A percentile compares a stretch with the other conserved stretches of the same genome.
These are phyloP conservation scores for Magnusiomyces tetraspermus DNA, from an alignment of 1,139 yeast genomes.

Conservation along the genomic window DNA sequence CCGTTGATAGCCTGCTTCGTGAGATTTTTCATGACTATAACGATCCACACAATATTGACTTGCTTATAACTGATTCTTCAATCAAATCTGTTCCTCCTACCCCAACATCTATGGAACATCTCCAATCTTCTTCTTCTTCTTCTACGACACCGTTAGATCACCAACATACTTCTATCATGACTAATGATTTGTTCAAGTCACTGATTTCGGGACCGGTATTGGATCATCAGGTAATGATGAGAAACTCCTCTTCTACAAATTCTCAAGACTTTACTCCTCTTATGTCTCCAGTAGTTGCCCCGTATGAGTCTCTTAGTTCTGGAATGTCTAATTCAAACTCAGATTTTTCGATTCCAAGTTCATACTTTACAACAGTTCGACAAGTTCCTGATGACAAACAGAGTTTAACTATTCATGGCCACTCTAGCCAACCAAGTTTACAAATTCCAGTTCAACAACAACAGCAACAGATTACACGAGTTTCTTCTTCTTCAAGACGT, in stretches of 20 bases:
- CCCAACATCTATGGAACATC: constrained; percentile 1
- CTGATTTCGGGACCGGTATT: constrained; percentile 12
- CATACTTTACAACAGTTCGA: constrained; percentile 42
- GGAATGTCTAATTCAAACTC: constrained; percentile 17
- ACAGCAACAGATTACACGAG: constrained; percentile 10
- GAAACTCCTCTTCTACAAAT: not conserved
- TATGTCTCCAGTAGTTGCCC: constrained; percentile 66
- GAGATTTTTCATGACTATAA: constrained; percentile 10
- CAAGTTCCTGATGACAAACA: constrained; percentile 47
- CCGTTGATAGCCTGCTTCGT: constrained; percentile 1
- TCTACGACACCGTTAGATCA: constrained; percentile 22
- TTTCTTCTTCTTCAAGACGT: not conserved
- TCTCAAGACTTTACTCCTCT: constrained; percentile 51
- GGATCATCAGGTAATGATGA: not conserved
- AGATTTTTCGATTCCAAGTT: constrained; percentile 28
- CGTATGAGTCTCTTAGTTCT: constrained; percentile 38
- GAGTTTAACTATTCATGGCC: too few species aligned
- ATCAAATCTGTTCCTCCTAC: constrained; percentile 4
- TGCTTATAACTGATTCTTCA: constrained; percentile 6
- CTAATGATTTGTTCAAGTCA: not conserved
- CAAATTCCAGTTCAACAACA: constrained; percentile 9
- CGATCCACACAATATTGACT: constrained; percentile 7
- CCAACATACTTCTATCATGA: constrained; percentile 12
- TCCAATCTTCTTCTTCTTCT: too few species aligned
- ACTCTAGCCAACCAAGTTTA: too few species aligned